Conservation (phyloP, 306 rosid genomes). For the Pyrus bretschneideri region DNA sequence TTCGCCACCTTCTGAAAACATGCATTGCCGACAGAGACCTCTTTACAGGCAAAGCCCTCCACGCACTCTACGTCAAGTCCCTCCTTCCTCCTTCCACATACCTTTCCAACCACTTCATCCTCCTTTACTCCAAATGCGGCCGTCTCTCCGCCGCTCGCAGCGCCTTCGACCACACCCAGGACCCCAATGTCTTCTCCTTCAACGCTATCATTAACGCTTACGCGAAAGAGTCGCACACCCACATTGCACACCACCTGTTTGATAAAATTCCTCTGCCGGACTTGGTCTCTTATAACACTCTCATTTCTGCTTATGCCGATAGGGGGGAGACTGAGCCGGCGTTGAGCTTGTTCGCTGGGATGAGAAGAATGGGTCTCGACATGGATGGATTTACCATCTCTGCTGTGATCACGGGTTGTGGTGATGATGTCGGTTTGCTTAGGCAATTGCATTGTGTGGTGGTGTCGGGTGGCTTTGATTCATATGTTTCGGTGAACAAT, state of each 20-base stretch:
- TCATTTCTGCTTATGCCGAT: slow-evolving; percentile 56
- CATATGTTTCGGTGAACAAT: slow-evolving; percentile 55
- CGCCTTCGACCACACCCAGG: slow-evolving; percentile 25
- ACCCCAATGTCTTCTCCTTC: slow-evolving; percentile 44
- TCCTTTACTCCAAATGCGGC: slow-evolving; percentile 46
- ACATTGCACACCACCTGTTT: slow-evolving; percentile 32
- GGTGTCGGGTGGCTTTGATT: slow-evolving; percentile 46
- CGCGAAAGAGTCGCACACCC: slow-evolving; percentile 13
- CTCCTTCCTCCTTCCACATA: slow-evolving; percentile 42
- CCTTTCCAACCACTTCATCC: slow-evolving; percentile 44
- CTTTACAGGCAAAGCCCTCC: slow-evolving; percentile 36
- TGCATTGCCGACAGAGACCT: slow-evolving; percentile 43
- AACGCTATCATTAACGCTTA: slow-evolving; percentile 35
- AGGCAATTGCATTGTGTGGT: slow-evolving; percentile 42
- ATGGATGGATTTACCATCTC: slow-evolving; percentile 72
- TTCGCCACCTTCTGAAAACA: slow-evolving; percentile 42
- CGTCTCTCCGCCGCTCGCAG: slow-evolving; percentile 28
- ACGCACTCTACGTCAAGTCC: slow-evolving; percentile 38
- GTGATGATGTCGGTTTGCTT: slow-evolving; percentile 36
- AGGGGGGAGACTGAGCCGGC: slow-evolving; percentile 36
- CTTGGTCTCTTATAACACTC: slow-evolving; percentile 57
- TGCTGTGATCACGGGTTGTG: slow-evolving; percentile 28
- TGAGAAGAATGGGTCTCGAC: slow-evolving; percentile 32
- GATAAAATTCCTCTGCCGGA: slow-evolving; percentile 34
- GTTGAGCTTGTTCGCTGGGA: slow-evolving; percentile 34